Conservation (phyloP, 2,329 filamentous ascomycete genomes). For the Calonectria hongkongensis region DNA sequence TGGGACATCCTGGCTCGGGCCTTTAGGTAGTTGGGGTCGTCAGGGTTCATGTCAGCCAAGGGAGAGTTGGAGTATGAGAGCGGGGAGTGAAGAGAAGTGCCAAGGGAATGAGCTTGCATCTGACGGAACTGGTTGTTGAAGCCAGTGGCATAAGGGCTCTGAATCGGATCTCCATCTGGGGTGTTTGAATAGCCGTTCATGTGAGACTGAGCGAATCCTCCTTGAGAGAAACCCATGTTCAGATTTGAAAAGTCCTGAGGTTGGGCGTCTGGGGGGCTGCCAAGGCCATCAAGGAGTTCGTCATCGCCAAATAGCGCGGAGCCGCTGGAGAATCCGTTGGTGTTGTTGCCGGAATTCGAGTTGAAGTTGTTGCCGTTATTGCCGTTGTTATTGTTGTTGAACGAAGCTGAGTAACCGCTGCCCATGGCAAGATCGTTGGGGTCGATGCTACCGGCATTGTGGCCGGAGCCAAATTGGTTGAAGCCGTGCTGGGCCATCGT, state of each 20-base stretch:
- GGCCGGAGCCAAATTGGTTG: slow-evolving; percentile 72
- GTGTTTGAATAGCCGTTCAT: slow-evolving; percentile 92
- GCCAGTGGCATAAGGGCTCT: slow-evolving; percentile 89
- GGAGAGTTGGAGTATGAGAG: slow-evolving; percentile 64
- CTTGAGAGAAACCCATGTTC: slow-evolving; percentile 75
- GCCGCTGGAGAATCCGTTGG: slow-evolving; percentile 84
- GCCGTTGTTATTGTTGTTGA: slow-evolving; percentile 67
- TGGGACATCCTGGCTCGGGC: slow-evolving; percentile 76
- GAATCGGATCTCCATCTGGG: slow-evolving; percentile 92
- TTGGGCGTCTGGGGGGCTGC: slow-evolving; percentile 72
- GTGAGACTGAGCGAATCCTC: slow-evolving; percentile 77
- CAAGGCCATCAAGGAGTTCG: slow-evolving; percentile 86
- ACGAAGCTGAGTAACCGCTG: slow-evolving; percentile 76
- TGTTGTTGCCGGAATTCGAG: slow-evolving; percentile 74
- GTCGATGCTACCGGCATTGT: slow-evolving; percentile 80
- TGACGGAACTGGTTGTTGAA: slow-evolving; percentile 89
- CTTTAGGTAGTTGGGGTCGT: slow-evolving; percentile 77
- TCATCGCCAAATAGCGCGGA: slow-evolving; percentile 90
- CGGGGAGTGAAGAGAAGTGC: slow-evolving; percentile 67
- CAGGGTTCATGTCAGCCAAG: slow-evolving; percentile 69
- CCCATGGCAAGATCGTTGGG: slow-evolving; percentile 88
- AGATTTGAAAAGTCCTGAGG: slow-evolving; percentile 74
- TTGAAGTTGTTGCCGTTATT: slow-evolving; percentile 72
- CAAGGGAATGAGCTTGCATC: slow-evolving; percentile 76
- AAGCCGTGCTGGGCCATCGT: slow-evolving; percentile 75